These are phyloP conservation scores for Rhodosporidiobolus odoratus DNA, from an alignment of 768 basidiomycete genomes.

Conservation along the genomic window DNA sequence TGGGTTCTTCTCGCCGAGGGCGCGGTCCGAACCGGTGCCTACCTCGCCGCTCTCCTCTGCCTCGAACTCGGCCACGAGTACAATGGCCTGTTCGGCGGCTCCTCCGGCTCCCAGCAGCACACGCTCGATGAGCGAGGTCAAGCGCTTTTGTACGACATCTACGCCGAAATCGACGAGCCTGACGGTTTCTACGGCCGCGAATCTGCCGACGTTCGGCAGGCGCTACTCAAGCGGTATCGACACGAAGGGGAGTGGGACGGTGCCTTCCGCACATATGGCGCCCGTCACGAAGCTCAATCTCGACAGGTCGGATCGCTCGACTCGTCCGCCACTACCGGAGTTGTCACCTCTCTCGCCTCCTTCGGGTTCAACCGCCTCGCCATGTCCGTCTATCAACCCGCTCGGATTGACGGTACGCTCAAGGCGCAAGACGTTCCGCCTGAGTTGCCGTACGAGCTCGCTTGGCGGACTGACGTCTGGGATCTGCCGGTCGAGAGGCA, in stretches of 20 bases:
- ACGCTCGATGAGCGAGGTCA: constrained; percentile 49
- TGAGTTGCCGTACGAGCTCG: constrained; percentile 67
- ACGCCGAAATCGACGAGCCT: constrained; percentile 91
- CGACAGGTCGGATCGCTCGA: constrained; percentile 40
- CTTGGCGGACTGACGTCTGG: constrained; percentile 94
- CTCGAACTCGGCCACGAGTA: constrained; percentile 68
- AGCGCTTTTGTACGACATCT: constrained; percentile 80
- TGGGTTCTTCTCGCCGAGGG: constrained; percentile 64
- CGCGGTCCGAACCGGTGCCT: constrained; percentile 72
- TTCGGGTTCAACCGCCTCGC: constrained; percentile 91
- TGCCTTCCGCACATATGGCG: constrained; percentile 84
- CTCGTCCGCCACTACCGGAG: constrained; percentile 52
- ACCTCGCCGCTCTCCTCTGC: constrained; percentile 83
- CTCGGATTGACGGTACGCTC: constrained; percentile 40
- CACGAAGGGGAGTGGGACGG: constrained; percentile 91
- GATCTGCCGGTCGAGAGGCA: constrained; percentile 54
- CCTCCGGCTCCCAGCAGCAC: background rate
- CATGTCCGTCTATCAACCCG: constrained; percentile 54
- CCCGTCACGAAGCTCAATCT: constrained; percentile 60
- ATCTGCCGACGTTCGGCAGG: constrained; percentile 66
- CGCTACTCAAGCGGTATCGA: constrained; percentile 76
- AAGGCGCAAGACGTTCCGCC: constrained; percentile 43
- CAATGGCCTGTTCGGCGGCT: constrained; percentile 44
- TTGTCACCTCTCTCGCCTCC: constrained; percentile 73
- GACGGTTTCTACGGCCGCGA: constrained; percentile 96